These are phyloP conservation scores for Inga leiocalycina DNA, from an alignment of 306 rosid species.

Conservation along the genomic window DNA sequence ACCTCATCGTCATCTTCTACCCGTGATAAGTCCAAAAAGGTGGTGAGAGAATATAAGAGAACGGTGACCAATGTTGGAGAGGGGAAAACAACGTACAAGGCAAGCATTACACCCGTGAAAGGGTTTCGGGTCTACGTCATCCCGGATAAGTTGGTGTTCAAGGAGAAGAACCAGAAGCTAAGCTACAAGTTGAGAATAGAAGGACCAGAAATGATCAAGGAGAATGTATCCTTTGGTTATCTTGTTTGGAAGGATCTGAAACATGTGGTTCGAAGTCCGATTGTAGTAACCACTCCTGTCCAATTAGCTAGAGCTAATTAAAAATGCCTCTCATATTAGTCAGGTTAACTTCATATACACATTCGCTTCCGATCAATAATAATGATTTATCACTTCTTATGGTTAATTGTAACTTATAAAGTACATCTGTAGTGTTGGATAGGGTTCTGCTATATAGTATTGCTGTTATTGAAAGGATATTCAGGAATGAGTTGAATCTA, in stretches of 20 bases:
- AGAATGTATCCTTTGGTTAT: conserved; percentile 45
- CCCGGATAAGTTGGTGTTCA: conserved; percentile 57
- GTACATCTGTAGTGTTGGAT: background rate
- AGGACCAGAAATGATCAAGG: conserved; percentile 32
- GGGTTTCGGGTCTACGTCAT: conserved; percentile 44
- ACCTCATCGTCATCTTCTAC: background rate
- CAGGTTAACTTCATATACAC: background rate
- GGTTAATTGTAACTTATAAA: background rate
- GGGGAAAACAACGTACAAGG: conserved; percentile 47
- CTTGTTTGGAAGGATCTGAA: conserved; percentile 58
- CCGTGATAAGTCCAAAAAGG: background rate
- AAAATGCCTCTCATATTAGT: background rate
- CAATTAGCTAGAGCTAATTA: background rate
- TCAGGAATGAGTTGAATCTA: background rate
- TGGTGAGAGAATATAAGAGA: conserved; percentile 43
- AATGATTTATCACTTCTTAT: background rate
- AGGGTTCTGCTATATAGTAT: background rate
- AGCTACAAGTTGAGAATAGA: conserved; percentile 53
- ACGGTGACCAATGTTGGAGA: conserved; percentile 62
- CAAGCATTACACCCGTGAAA: conserved; percentile 45
- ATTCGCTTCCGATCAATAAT: background rate
- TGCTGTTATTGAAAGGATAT: background rate
- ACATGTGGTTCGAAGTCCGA: conserved; percentile 63
- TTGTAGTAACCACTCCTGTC: conserved; percentile 48
- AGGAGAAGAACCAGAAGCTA: conserved; percentile 44